Base-by-base conservation (phyloP, 257 asterid species). In the Verbena officinalis region DNA sequence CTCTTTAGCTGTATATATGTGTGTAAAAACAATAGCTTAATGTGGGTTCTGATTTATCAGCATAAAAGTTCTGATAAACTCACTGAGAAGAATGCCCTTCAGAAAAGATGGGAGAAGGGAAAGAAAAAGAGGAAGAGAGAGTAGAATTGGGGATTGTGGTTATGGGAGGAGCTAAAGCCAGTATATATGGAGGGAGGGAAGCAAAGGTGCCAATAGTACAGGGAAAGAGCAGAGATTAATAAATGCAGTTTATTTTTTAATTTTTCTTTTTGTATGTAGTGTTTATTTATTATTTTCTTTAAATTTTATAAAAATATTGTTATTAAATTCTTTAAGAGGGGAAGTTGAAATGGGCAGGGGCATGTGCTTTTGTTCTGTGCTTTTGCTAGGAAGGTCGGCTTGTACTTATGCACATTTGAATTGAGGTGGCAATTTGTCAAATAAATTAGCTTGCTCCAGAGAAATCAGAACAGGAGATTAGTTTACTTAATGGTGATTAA, bases 331-430 rank as follows among this genome's bases (percentile, higher is more conserved):
- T 77, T 77, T 34, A 75, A 65, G 81, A 75, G 67, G 64, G 79
- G 52, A 23, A 73, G 67, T 44, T 68, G 59, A 55, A 66, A 64
- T 66, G 67, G 65, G 86, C 80, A 75, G 62, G 17, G 74, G 72
- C 97, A 89, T 84, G 94, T 89, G 97, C 97, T 64, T 63, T 78
- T 84, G 95, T 84, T 86, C 75, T 79, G 81, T 73, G 78, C 80
- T 76, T 81, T 83, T 57, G 79, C 80, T 44, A 33, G 77, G 76
- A 64, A 78, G 77, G 75, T 34, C 76, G 78, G 72, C 56, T 64
- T 64, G 73, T 55, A 38, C 21, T 61, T 64, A 20, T 15, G 62
- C 67, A 13, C 71, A 65, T 61, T 56, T 48, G 19, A 19, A n/a
- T 54, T 73, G 55, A 71, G 59, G 70, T 57, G 79, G 67, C 75